Conservation (phyloP, 495 filamentous ascomycete species). For the Astrocystis sublimbata region DNA sequence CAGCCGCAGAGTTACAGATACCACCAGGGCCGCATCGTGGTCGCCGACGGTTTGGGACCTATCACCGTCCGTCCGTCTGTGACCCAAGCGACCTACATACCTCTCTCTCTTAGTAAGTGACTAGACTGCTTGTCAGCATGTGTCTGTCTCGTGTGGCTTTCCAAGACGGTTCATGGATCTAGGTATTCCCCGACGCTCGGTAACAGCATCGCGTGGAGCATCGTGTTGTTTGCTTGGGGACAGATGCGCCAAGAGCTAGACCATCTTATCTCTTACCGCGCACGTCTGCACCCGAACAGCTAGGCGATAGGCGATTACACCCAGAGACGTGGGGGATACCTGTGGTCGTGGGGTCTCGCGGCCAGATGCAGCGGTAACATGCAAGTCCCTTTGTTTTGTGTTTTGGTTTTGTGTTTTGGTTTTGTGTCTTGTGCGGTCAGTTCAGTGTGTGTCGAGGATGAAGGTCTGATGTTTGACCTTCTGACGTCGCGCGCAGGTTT, state of each 20-base stretch:
- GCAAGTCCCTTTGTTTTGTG: constrained; percentile 3
- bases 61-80: no score
- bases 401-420: not conserved
- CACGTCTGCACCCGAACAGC: not conserved
- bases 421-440: not conserved
- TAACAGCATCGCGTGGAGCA: constrained; percentile 3
- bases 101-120: no score
- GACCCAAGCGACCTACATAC: no score
- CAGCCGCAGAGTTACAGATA: not conserved
- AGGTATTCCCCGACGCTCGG: not conserved
- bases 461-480: constrained; percentile 31
- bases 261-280: not conserved
- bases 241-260: not conserved
- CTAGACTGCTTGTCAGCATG: no score
- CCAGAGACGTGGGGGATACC: not conserved
- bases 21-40: not conserved
- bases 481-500: constrained; percentile 32
- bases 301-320: no score
- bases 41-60: no score
- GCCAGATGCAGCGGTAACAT: constrained; percentile 8
- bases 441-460: constrained; percentile 17
- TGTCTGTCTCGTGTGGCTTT: no score
- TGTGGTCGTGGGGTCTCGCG: not conserved
- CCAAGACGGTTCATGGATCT: not conserved
- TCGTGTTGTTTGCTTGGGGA: not conserved